Evolutionary conservation across 345 rosid species (phyloP).

Genomic region (Xanthoceras sorbifolium): DNA sequence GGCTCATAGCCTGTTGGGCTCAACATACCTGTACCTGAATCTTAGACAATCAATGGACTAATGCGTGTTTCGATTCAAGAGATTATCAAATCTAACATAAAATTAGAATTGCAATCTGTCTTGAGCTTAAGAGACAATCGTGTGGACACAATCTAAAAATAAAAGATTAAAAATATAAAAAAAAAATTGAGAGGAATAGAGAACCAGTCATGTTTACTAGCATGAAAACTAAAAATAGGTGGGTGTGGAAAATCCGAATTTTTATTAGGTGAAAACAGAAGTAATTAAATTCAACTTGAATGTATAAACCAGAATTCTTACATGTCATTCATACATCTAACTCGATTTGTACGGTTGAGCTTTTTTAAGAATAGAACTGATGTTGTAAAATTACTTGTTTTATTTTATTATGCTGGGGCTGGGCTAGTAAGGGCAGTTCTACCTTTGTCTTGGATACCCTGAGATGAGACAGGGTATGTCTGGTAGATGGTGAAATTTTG

Average conservation of each 20-base stretch:
- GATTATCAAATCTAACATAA: too few relatives aligned
- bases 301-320: neutral
- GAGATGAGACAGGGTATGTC: neutral
- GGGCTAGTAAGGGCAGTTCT: neutral
- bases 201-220: too few relatives aligned
- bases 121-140: too few relatives aligned
- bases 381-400: neutral
- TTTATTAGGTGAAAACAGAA: neutral
- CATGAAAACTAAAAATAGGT: too few relatives aligned
- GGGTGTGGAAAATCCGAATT: neutral
- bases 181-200: too few relatives aligned
- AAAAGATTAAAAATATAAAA: too few relatives aligned
- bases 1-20: neutral
- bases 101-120: too few relatives aligned
- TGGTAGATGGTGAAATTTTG: neutral
- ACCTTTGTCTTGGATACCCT: conserved; percentile 1
- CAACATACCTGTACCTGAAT: too few relatives aligned
- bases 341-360: conserved; percentile 1
- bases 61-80: too few relatives aligned
- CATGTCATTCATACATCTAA: neutral
- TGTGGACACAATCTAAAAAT: too few relatives aligned
- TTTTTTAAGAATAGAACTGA: neutral
- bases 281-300: neutral
- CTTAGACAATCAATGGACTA: too few relatives aligned
- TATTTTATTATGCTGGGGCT: neutral